Base-by-base conservation (phyloP, 1,284 basidiomycete species). In the Fistulina hepatica region DNA sequence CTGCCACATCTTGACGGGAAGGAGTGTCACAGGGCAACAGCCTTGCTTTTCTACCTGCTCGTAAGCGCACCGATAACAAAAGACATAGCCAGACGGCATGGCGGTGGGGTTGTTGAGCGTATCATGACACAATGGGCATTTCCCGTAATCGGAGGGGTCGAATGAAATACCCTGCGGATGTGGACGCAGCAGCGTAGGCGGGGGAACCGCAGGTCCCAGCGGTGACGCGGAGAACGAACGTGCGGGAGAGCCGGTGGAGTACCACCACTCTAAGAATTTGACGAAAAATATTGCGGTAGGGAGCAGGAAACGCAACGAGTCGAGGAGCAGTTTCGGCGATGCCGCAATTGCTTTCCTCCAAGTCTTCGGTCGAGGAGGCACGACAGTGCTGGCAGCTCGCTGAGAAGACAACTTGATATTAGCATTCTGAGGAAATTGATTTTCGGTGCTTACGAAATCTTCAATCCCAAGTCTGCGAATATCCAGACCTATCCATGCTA, bases 211-310 rank as follows among this genome's bases (percentile, higher is more conserved):
- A 13, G 79, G 82, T 15, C 73, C 76, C 43, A 67, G 66, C 32
- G 73, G 75, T 17, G 76, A 68, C 26, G 69, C 60, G 19, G 74
- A 66, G 39, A 82, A 53, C 31, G 75, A 68, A 40, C 76, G 69
- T 45, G 81, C 73, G n/a, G 93, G 92, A 3, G 93, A 97, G 21
- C 77, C 75, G 7, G 93, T 88, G 12, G 91, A 94, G 59, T 97
- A 98, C 93, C 95, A 98, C 93, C 95, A 99, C 61, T 98, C 92
- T 21, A 97, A 68, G 59, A 98, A 94, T 60, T 95, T 97, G 67
- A 99, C 73, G 56, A 91, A 83, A 58, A 99, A 95, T 44, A 99
- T 93, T 23, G 90, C 81, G 3, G 86, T 85, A 2, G 95, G 91
- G 8, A 95, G 72, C 11, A 93, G 70, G 32, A 94, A 66, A 47